Percentiles rank a stretch among this genome's conserved stretches.
These are phyloP conservation scores for Phascolomyces articulosus DNA, from an alignment of 371 early-diverging fungal species.

Conservation along the genomic window DNA sequence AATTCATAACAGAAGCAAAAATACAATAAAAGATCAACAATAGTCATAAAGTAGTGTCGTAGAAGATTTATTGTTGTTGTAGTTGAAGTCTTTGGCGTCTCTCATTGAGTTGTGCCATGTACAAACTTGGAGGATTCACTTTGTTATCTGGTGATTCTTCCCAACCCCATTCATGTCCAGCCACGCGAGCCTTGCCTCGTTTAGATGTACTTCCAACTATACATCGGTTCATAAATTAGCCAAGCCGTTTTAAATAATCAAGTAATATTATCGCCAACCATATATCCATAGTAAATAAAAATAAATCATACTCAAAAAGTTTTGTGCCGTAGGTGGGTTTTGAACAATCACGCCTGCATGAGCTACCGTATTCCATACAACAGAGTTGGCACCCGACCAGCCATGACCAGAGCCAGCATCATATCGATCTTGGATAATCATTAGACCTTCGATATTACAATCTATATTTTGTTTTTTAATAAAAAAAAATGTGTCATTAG, in stretches of 20 bases:
- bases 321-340: constrained; percentile 40
- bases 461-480: constrained; percentile 14
- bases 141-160: constrained; percentile 42
- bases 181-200: constrained; percentile 33
- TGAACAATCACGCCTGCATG: constrained; percentile 51
- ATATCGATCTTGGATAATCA: constrained; percentile 40
- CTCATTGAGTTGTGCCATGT: constrained; percentile 42
- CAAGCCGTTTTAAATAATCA: too few species aligned
- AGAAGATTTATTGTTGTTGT: too few species aligned
- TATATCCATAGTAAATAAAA: too few species aligned
- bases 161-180: constrained; percentile 43
- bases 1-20: too few species aligned
- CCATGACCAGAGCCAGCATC: constrained; percentile 54
- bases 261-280: too few species aligned
- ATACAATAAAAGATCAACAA: too few species aligned
- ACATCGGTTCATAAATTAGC: too few species aligned
- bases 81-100: constrained; percentile 12
- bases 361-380: constrained; percentile 55
- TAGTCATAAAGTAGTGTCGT: too few species aligned
- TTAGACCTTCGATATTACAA: constrained; percentile 35
- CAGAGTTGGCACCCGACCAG: constrained; percentile 50
- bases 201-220: constrained; percentile 35
- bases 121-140: constrained; percentile 48
- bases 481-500: too few species aligned
- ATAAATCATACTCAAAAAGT: constrained; percentile 45